A percentile compares a stretch with the other conserved stretches of the same genome.
Evolutionary conservation across 768 basidiomycete genomes (phyloP).

Genomic region (Lentinula aciculospora): DNA sequence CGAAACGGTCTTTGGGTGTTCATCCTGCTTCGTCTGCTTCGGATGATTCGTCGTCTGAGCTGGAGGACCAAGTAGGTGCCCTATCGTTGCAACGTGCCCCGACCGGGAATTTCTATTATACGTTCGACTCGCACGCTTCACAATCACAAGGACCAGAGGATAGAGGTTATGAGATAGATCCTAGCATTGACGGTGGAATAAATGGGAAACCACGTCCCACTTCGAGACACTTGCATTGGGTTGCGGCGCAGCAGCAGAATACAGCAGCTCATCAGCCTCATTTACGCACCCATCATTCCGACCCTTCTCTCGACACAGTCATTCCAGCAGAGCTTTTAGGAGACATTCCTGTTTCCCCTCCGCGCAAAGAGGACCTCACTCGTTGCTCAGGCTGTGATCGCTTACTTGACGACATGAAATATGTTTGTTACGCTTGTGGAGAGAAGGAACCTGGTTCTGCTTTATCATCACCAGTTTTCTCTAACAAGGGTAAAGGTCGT

Average conservation of each 20-base stretch:
- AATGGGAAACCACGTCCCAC: conserved; percentile 45
- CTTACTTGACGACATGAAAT: conserved; percentile 75
- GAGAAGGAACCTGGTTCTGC: conserved; percentile 50
- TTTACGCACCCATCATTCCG: conserved; percentile 22
- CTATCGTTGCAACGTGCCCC: conserved; percentile 63
- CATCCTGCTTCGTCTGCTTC: conserved; percentile 54
- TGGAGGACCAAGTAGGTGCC: conserved; percentile 42
- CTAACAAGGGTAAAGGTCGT: conserved; percentile 47
- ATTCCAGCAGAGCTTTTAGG: conserved; percentile 50
- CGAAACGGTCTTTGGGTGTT: conserved; percentile 53
- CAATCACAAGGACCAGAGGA: conserved; percentile 54
- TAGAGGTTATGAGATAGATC: conserved; percentile 23
- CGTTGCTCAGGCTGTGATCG: conserved; percentile 80
- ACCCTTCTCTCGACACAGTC: conserved; percentile 18
- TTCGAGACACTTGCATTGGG: conserved; percentile 63
- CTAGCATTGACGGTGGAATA: conserved; percentile 26
- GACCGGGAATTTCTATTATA: conserved; percentile 73
- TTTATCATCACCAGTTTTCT: conserved; percentile 14
- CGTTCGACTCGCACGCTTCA: conserved; percentile 47
- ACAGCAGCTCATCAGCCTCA: not conserved
- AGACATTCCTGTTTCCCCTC: conserved; percentile 38
- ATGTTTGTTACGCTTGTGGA: conserved; percentile 86
- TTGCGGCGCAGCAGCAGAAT: conserved; percentile 46
- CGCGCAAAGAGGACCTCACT: conserved; percentile 61
- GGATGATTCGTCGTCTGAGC: conserved; percentile 37